Conservation (phyloP, 139 green algal species). For the Microglena sp. region DNA sequence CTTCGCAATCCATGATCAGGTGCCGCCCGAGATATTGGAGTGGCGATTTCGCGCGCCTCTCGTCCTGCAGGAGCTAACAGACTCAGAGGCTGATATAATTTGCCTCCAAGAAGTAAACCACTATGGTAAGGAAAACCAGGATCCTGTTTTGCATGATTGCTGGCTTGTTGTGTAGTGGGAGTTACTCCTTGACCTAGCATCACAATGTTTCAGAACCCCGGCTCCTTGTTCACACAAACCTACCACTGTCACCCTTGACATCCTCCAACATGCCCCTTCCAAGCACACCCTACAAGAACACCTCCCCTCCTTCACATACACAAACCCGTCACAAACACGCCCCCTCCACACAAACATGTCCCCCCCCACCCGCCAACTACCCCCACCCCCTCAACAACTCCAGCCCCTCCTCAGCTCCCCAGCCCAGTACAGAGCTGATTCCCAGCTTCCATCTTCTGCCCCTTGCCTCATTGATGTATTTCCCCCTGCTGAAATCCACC, state of each 20-base stretch:
- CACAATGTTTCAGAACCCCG: background rate
- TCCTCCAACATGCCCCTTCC: background rate
- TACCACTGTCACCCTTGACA: background rate
- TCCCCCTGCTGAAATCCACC: background rate
- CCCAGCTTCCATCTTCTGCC: no score
- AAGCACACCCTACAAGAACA: background rate
- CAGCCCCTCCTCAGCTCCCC: no score
- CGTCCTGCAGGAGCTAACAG: conserved; percentile 40
- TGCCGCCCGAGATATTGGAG: conserved; percentile 9
- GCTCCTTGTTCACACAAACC: background rate
- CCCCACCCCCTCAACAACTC: no score
- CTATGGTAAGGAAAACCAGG: conserved; percentile 22
- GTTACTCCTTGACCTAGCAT: background rate
- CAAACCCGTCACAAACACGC: no score
- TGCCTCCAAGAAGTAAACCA: conserved; percentile 52
- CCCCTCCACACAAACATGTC: no score
- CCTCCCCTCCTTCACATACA: no score
- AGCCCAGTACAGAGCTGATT: no score
- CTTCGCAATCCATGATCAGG: background rate
- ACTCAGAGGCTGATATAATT: conserved; percentile 40
- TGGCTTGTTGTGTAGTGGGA: background rate
- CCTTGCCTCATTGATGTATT: no score
- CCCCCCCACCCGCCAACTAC: no score
- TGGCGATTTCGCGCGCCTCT: conserved; percentile 39
- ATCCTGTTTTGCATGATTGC: background rate